These are phyloP conservation scores for Tetradesmus lagerheimii DNA, from an alignment of 139 green algal genomes.

Conservation along the genomic window DNA sequence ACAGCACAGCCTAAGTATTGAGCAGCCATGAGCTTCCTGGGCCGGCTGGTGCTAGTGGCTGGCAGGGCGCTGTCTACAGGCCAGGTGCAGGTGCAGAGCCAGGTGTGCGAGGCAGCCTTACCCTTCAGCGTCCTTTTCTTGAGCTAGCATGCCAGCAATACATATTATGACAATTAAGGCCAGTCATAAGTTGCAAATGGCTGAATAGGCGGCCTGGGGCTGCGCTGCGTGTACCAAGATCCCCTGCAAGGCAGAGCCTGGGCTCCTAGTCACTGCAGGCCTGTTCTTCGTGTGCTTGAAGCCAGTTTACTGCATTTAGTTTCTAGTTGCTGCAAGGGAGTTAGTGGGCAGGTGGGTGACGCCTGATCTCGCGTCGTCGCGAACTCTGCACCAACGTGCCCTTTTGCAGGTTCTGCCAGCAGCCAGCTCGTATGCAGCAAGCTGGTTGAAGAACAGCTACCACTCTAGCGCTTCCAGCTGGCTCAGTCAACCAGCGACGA, in stretches of 20 bases:
- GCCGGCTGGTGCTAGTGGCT: neutral
- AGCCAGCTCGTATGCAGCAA: neutral
- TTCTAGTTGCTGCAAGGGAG: neutral
- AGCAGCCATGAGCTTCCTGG: neutral
- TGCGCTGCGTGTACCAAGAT: neutral
- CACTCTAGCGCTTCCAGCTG: conserved; percentile 31
- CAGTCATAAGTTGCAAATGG: neutral
- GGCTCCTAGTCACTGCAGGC: neutral
- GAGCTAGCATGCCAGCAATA: neutral
- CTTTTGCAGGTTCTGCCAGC: conserved; percentile 33
- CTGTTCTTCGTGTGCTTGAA: neutral
- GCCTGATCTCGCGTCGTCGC: neutral
- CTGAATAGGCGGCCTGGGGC: neutral
- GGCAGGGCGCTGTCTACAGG: neutral
- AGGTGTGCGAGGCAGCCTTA: neutral
- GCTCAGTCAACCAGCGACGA: conserved; percentile 5
- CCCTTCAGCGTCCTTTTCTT: neutral
- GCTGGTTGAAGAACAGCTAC: conserved; percentile 22
- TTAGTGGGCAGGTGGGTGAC: neutral
- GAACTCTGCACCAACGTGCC: neutral
- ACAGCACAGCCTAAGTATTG: neutral
- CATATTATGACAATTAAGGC: neutral
- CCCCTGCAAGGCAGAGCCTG: neutral
- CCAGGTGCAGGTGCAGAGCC: neutral
- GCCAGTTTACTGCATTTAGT: neutral